phyloP scores from a whole-genome alignment of 164 flowering plant genomes.

The Aristolochia contorta region DNA sequence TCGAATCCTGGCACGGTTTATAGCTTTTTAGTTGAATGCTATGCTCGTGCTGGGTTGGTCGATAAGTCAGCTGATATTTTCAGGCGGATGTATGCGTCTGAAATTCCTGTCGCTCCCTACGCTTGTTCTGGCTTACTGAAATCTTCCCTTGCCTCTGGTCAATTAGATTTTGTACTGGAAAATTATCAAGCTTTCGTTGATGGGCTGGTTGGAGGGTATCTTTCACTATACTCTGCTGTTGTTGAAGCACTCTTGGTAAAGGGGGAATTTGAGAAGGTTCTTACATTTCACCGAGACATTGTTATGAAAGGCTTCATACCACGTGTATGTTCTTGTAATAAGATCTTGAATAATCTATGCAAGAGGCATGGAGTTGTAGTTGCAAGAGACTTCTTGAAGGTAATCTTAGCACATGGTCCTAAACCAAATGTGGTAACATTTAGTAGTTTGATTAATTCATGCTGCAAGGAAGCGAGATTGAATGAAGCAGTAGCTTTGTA shows the following conservation, averaged over 20 bases:
- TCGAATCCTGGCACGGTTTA: constrained; percentile 21
- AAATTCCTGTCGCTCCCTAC: constrained; percentile 19
- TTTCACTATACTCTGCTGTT: constrained; percentile 21
- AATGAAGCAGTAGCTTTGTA: constrained; percentile 36
- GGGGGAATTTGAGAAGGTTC: constrained; percentile 17
- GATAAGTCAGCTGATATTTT: constrained; percentile 18
- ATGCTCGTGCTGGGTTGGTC: constrained; percentile 23
- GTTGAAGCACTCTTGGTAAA: constrained; percentile 23
- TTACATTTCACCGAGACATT: constrained; percentile 23
- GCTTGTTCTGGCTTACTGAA: constrained; percentile 17
- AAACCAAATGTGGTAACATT: constrained; percentile 35
- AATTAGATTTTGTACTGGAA: constrained; percentile 16
- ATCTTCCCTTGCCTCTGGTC: constrained; percentile 19
- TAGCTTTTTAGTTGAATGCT: constrained; percentile 29
- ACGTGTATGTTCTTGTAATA: constrained; percentile 31
- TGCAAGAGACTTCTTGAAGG: constrained; percentile 22
- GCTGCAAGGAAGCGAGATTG: constrained; percentile 23
- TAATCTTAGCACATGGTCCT: constrained; percentile 25
- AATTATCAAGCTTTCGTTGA: constrained; percentile 11
- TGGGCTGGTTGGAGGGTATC: constrained; percentile 5
- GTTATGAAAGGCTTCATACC: constrained; percentile 18
- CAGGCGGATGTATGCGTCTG: constrained; percentile 13
- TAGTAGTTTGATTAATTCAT: constrained; percentile 31
- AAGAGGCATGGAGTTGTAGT: constrained; percentile 9
- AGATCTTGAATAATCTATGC: constrained; percentile 27